A percentile compares a stretch with the other conserved stretches of the same genome.
phyloP scores from a whole-genome alignment of 1,139 yeast genomes.

The Debaryomyces subglobosus region DNA sequence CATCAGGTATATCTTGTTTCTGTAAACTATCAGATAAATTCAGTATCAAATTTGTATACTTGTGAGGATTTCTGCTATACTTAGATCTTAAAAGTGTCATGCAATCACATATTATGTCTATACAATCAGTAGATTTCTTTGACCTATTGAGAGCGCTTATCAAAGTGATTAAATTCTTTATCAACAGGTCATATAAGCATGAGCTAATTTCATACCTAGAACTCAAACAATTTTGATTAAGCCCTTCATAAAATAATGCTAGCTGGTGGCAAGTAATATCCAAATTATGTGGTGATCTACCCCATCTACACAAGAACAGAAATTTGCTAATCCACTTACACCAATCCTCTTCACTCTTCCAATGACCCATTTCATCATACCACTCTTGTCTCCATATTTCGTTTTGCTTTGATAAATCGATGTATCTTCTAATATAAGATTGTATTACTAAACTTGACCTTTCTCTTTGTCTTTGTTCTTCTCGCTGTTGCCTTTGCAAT shows the following conservation, averaged over 20 bases:
- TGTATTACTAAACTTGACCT: constrained; percentile 58
- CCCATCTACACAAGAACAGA: constrained; percentile 19
- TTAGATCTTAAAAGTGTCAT: background rate
- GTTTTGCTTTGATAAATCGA: constrained; percentile 24
- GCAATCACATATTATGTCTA: background rate
- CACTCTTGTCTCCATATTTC: constrained; percentile 9
- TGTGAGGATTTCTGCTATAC: background rate
- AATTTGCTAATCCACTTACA: constrained; percentile 16
- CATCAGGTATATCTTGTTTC: background rate
- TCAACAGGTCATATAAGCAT: background rate
- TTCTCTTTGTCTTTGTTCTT: constrained; percentile 51
- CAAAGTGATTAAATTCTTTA: constrained; percentile 4
- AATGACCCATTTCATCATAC: constrained; percentile 3
- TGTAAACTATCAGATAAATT: background rate
- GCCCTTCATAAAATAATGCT: constrained; percentile 6
- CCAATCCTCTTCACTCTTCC: constrained; percentile 13
- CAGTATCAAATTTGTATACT: background rate
- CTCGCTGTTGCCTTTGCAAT: constrained; percentile 68
- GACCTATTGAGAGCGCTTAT: constrained; percentile 1
- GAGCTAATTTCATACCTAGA: constrained; percentile 2
- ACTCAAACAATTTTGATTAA: background rate
- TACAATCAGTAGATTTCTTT: background rate
- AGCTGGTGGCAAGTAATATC: constrained; percentile 2
- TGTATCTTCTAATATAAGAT: constrained; percentile 39
- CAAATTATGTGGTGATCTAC: constrained; percentile 10